A percentile compares a stretch with the other conserved stretches of the same genome.
These are phyloP conservation scores for Solanum neorickii DNA, from an alignment of 257 asterid species.

Conservation along the genomic window DNA sequence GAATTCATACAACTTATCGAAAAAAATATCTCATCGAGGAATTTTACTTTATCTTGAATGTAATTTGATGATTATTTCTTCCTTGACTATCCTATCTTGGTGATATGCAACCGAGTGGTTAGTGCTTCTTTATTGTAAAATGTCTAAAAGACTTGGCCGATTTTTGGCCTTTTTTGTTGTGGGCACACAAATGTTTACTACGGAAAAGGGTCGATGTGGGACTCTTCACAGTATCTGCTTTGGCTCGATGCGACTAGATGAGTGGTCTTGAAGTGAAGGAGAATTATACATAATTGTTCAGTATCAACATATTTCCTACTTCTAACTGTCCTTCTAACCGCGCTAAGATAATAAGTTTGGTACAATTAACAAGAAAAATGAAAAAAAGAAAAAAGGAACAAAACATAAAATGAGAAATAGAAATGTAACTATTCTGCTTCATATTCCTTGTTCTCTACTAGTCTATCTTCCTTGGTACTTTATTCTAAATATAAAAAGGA, in stretches of 20 bases:
- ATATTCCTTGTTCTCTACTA: slow-evolving; percentile 2
- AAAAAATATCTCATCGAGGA: not conserved
- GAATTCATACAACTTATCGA: not conserved
- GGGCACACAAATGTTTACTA: not conserved
- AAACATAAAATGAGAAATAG: not conserved
- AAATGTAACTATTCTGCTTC: slow-evolving; percentile 1
- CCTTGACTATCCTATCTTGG: not conserved
- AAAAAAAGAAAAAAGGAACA: not conserved
- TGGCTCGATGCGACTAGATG: not conserved
- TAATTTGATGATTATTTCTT: not conserved
- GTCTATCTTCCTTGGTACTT: slow-evolving; percentile 8
- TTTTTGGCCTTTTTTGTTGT: not conserved
- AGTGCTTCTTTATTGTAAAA: not conserved
- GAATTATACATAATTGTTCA: not conserved
- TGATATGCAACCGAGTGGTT: not conserved
- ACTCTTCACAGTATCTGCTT: not conserved
- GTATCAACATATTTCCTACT: not conserved
- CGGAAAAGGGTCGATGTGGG: not conserved
- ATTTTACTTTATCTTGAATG: not conserved
- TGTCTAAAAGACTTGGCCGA: not conserved
- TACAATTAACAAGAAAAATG: not conserved
- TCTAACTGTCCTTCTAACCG: not conserved
- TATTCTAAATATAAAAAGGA: slow-evolving; percentile 1
- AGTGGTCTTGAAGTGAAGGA: not conserved
- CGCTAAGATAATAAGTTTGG: not conserved